phyloP scores from a whole-genome alignment of 495 filamentous ascomycete genomes.

The Aeminium ludgeri region DNA sequence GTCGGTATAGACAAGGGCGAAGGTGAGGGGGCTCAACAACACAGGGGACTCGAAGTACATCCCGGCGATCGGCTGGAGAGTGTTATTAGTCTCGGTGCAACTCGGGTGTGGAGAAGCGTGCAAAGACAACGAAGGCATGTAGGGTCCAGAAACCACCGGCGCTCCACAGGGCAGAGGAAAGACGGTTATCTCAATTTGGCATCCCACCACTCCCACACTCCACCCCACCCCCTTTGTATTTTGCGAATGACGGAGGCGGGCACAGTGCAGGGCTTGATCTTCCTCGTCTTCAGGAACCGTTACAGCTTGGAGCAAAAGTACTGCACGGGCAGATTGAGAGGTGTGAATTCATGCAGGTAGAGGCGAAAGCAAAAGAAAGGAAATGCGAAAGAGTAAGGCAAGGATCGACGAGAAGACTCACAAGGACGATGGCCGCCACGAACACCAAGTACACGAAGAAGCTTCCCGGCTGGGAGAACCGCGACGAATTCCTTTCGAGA shows the following conservation, averaged over 20 bases:
- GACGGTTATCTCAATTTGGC: slow-evolving; percentile 62
- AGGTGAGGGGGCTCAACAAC: slow-evolving; percentile 42
- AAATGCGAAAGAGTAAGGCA: slow-evolving; percentile 2
- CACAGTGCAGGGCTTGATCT: slow-evolving; percentile 78
- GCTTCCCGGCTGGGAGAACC: slow-evolving; percentile 47
- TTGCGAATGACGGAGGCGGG: slow-evolving; percentile 64
- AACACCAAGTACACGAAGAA: slow-evolving; percentile 53
- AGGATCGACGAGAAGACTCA: slow-evolving; percentile 32
- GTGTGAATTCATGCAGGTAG: slow-evolving; percentile 25
- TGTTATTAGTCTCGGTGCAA: slow-evolving; percentile 3
- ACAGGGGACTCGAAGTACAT: slow-evolving; percentile 4
- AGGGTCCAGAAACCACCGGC: slow-evolving; percentile 36
- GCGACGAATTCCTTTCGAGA: slow-evolving; percentile 42
- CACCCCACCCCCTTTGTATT: slow-evolving; percentile 46
- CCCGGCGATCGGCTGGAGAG: slow-evolving; percentile 12
- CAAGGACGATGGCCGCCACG: slow-evolving; percentile 39
- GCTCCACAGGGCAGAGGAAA: slow-evolving; percentile 60
- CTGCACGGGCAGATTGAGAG: slow-evolving; percentile 94
- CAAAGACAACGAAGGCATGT: slow-evolving; percentile 37
- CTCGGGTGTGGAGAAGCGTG: background rate
- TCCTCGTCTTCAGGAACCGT: slow-evolving; percentile 97
- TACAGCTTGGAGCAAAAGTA: slow-evolving; percentile 51
- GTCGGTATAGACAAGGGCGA: slow-evolving; percentile 67
- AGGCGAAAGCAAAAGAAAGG: slow-evolving; percentile 8
- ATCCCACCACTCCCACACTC: slow-evolving; percentile 83